A percentile compares a stretch with the other conserved stretches of the same genome.
Conservation (phyloP, 108 stramenopile genomes). For the Chaetoceros tenuissimus region DNA sequence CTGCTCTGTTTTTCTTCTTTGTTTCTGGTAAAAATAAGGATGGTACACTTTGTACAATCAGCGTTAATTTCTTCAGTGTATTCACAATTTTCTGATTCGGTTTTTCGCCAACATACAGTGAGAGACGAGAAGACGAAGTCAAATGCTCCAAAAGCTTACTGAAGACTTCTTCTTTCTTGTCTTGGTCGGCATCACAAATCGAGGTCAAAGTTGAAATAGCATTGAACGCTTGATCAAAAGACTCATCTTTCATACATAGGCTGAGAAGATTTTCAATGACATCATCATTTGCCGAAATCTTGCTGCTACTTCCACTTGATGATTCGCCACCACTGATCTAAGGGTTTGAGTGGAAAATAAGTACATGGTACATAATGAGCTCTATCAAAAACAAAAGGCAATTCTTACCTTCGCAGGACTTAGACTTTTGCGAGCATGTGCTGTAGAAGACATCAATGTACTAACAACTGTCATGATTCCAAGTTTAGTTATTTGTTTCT, state of each 20-base stretch:
- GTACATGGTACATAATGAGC: no score
- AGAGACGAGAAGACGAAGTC: conserved; percentile 42
- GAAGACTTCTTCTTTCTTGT: conserved; percentile 34
- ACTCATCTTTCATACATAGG: conserved; percentile 54
- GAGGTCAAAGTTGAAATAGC: conserved; percentile 61
- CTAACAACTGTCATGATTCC: conserved; percentile 54
- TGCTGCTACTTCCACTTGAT: neutral
- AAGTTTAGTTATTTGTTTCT: conserved; percentile 32
- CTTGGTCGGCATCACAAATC: conserved; percentile 18
- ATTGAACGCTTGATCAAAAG: conserved; percentile 74
- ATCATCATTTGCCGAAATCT: conserved; percentile 15
- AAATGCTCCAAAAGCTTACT: conserved; percentile 44
- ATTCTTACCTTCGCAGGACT: neutral
- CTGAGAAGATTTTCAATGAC: conserved; percentile 37
- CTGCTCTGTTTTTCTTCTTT: conserved; percentile 34
- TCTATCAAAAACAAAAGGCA: no score
- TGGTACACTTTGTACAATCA: conserved; percentile 58
- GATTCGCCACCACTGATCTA: neutral
- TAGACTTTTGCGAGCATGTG: conserved; percentile 19
- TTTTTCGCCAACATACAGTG: conserved; percentile 22
- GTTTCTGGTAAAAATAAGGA: conserved; percentile 38
- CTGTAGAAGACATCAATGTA: conserved; percentile 51
- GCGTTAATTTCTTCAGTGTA: conserved; percentile 54
- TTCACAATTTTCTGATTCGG: conserved; percentile 27
- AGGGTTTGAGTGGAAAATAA: neutral